Evolutionary conservation across 2,329 filamentous ascomycete genomes (phyloP), one percentile per base, ranked within the genome.

Genomic region (Stemphylium beticola): DNA sequence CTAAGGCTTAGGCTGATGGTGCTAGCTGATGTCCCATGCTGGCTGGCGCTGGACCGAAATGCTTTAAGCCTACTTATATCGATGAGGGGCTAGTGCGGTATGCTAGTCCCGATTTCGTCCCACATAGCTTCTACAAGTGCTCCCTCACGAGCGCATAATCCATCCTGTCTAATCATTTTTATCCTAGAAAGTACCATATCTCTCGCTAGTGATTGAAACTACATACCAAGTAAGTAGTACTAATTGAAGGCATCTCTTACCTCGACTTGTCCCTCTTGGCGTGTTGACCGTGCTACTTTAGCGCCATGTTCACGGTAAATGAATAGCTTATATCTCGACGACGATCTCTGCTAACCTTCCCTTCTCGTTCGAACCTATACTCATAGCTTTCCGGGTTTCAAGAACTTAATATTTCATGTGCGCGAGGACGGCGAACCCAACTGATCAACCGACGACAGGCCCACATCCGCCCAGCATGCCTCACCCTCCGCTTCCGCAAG

Each of bases 1-100:
- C 65, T 15, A 67, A 66, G 52, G 58, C 41, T 31, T 62, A 62
- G 42, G 32, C 26, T 24, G 29, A 7, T 15, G 12, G 5, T 10
- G 18, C 7, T 39, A 10, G 15, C 26, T 29, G 26, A 29, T 10
- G 2, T 29, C 10, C 10, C 11, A 11, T 11, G 10, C 26, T 29
- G 11, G 2, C 26, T 29, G 26, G 26, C 26, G 26, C 26, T 29
- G 26, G 26, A 29, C 10, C 7, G 9, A 29, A 8, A 29, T 29
- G 8, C 8, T 29, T 11, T 11, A 29, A 8, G 7, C 26, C 9
- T 29, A 29, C 26, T 29, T 29, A 3, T 29, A 3, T 29, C 22
- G 26, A 29, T 29, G 4, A 10, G 26, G 9, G 26, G 26, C 8
- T 29, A 29, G 2, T 11, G 26, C 9, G 26, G 26, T 11, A 29